Percentiles rank a stretch among this genome's conserved stretches.
These are phyloP conservation scores for Tolypocladium nubicola DNA, from an alignment of 2,329 filamentous ascomycete species.

Conservation along the genomic window DNA sequence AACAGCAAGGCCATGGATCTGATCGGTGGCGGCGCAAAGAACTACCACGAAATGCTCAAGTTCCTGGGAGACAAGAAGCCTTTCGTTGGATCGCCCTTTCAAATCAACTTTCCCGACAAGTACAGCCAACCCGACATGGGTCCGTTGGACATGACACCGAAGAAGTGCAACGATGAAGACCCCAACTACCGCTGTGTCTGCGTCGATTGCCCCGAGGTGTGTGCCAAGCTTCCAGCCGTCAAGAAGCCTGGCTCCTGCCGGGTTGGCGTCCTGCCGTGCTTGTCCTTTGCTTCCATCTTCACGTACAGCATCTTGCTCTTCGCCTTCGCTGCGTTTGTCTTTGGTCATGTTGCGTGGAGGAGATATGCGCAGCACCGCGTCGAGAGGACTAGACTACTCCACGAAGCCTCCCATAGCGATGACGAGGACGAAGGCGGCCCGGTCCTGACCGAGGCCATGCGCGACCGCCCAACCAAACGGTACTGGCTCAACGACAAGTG, in stretches of 20 bases:
- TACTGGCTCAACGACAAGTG: slow-evolving; percentile 80
- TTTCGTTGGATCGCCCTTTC: slow-evolving; percentile 79
- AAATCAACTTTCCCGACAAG: slow-evolving; percentile 78
- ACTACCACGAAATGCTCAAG: slow-evolving; percentile 77
- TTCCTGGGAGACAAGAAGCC: slow-evolving; percentile 89
- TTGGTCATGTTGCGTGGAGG: slow-evolving; percentile 66
- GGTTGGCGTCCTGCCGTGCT: slow-evolving; percentile 80
- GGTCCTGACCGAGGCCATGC: slow-evolving; percentile 63
- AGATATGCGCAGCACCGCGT: slow-evolving; percentile 64
- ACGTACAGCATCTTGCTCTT: slow-evolving; percentile 70
- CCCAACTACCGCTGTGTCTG: slow-evolving; percentile 83
- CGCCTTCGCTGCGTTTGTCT: slow-evolving; percentile 52
- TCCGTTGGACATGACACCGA: slow-evolving; percentile 59
- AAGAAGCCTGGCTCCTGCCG: slow-evolving; percentile 59
- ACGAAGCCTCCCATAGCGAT: slow-evolving; percentile 74
- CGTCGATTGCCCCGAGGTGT: slow-evolving; percentile 81
- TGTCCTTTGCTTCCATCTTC: slow-evolving; percentile 87
- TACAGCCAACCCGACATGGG: slow-evolving; percentile 60
- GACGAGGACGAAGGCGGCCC: slow-evolving; percentile 86
- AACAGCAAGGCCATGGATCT: slow-evolving; percentile 92
- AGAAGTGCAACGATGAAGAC: slow-evolving; percentile 84
- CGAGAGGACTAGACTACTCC: slow-evolving; percentile 75
- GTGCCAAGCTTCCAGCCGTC: slow-evolving; percentile 72
- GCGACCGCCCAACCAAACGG: slow-evolving; percentile 66
- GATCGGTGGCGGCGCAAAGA: slow-evolving; percentile 89